Evolutionary conservation across 140 eudicot genomes (phyloP), one percentile per base, ranked within the genome.

Genomic region (Anethum foeniculum): DNA sequence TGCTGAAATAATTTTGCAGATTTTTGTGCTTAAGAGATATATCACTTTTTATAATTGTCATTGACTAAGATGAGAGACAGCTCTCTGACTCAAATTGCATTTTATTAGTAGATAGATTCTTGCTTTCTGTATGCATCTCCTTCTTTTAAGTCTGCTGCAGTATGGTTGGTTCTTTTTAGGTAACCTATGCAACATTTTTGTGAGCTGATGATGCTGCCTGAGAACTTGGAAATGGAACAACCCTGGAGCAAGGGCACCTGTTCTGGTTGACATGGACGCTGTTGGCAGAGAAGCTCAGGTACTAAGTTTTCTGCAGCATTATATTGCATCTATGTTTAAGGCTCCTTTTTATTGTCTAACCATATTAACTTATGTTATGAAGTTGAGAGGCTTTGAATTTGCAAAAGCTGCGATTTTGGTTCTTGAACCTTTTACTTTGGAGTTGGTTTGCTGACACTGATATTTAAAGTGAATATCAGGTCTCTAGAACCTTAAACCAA

Each of bases 321-420:
- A 5, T 30, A 14, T 48, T 48, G 68, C 14, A 25, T 27, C 9
- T 12, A 12, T 75, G 43, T 14, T 27, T 21, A 23, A 52, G 21
- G 25, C 27, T 25, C 32, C 23, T n/a, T 21, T 56, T 39, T 44
- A 2, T 15, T 9, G 47, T 36, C 25, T n/a, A 38, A 51, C 62
- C 4, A 49, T 28, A 23, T 71, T n/a, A 74, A 77, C 18, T 75
- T 34, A 64, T 54, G 38, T 28, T 19, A 68, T 87, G 85, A 92
- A 93, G 97, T 83, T 93, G 76, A 87, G 96, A 81, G 97, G 97
- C n/a, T 93, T 93, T 64, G 97, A 93, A 84, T 86, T 85, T 76
- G 93, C 88, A 81, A 91, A 87, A 86, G 81, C 90, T 52, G 83
- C 91, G 83, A 88, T 91, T 39, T 86, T 93, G 83, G 85, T 89